Base-by-base conservation (phyloP, 179 eudicot species). In the Amaranthus tricolor region DNA sequence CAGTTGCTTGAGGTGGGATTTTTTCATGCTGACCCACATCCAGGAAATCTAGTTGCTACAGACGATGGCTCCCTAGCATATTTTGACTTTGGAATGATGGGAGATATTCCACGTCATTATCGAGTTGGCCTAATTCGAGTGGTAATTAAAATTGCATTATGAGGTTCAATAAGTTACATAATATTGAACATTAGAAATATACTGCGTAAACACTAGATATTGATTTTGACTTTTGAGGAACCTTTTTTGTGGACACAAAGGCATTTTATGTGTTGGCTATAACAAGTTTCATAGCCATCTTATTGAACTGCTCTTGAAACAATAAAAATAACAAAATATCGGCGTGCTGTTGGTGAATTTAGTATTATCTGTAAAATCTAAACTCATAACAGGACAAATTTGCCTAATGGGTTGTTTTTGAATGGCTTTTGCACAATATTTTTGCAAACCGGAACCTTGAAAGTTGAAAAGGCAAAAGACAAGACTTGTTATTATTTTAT, bases 1-100 rank as follows among this genome's bases (percentile, higher is more conserved):
- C 98, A 94, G 75, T 79, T 94, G 86, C 93, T 94, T 74, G 98
- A 94, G 88, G 98, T 90, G 71, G 98, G 98, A 43, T 94, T 89
- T 84, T 94, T 94, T 78, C 98, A 94, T 78, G 98, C 98, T 72
- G 98, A 94, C 79, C 98, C 98, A 79, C 98, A 94, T 76, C 97
- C 98, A 43, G 98, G 98, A 72, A 94, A 94, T 81, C 96, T 94
- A 73, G 97, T 94, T 82, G 98, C 98, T 75, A 89, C 93, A n/a
- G 72, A 82, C 80, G 90, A 86, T 82, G 98, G 97, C 55, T 86
- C 85, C 55, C 90, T 94, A 76, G 98, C 97, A 71, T 94, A 92
- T 82, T 92, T 94, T 81, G 98, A 94, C 87, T 94, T 94, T 70
- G 98, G 98, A 59, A 94, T 94, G 98, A 94, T 94, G 98, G 98